Evolutionary conservation across 345 rosid species (phyloP).

Genomic region (Clarkia xantiana): DNA sequence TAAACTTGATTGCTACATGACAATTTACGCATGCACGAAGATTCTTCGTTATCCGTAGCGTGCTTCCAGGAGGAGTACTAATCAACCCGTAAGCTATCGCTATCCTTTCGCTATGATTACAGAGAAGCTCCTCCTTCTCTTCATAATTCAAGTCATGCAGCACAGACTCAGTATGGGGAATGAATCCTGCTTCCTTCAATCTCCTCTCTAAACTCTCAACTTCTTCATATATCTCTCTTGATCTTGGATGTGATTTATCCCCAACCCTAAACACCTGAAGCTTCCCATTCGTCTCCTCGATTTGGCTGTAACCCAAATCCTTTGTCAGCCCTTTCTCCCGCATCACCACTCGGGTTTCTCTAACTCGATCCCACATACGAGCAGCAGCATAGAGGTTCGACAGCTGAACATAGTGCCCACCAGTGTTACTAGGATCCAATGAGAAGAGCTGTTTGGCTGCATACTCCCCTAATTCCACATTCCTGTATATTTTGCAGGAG

Average conservation of each 20-base stretch:
- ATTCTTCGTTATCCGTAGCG: slow-evolving; percentile 13
- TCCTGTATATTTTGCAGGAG: slow-evolving; percentile 10
- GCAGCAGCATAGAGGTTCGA: slow-evolving; percentile 15
- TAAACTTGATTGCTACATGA: slow-evolving; percentile 14
- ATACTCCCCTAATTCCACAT: slow-evolving; percentile 12
- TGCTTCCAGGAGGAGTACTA: slow-evolving; percentile 12
- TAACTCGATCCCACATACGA: slow-evolving; percentile 12
- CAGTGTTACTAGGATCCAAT: slow-evolving; percentile 10
- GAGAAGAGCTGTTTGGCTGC: slow-evolving; percentile 12
- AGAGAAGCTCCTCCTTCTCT: slow-evolving; percentile 13
- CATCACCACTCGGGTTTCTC: slow-evolving; percentile 8
- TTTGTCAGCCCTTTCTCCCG: slow-evolving; percentile 11
- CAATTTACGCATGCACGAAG: slow-evolving; percentile 14
- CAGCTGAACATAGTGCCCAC: slow-evolving; percentile 13
- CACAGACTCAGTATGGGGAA: slow-evolving; percentile 11
- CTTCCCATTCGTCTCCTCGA: slow-evolving; percentile 16
- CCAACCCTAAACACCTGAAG: slow-evolving; percentile 12
- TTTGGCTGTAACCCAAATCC: slow-evolving; percentile 13
- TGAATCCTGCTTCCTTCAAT: slow-evolving; percentile 11
- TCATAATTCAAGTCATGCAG: slow-evolving; percentile 14
- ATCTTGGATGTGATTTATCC: slow-evolving; percentile 13
- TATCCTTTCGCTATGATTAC: slow-evolving; percentile 14
- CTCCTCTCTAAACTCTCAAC: slow-evolving; percentile 12
- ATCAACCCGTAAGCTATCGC: slow-evolving; percentile 13
- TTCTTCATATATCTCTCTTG: slow-evolving; percentile 10